Base-by-base conservation (phyloP, 768 basidiomycete genomes). In the Termitomyces eurrhizus region DNA sequence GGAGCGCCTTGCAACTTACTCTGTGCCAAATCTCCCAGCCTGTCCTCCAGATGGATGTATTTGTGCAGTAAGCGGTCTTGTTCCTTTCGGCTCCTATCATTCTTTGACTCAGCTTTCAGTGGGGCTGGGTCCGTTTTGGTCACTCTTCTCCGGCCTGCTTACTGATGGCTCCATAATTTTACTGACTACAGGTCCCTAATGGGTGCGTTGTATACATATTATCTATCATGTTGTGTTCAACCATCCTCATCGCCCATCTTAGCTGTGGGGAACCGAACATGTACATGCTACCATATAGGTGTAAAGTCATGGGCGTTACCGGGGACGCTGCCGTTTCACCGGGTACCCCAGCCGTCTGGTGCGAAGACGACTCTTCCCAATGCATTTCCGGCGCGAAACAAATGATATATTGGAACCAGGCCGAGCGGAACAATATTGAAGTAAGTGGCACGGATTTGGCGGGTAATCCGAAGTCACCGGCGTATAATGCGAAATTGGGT, bases 251-350 rank as follows among this genome's bases (percentile, higher is more conserved):
- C 14, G 53, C 4, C 35, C 16, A 6, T 29, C 24, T 62, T 54
- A 78, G 82, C 12, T 84, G 83, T 62, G 83, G 83, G 29, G 66
- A 79, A 63, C 78, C 81, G 8, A 84, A 84, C 68, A 82, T 83
- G 67, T 84, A 80, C 70, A 74, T 77, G 64, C 61, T 73, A 41
- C 70, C 76, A 18, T 83, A 76, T 70, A 73, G 68, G 50, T 84
- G 82, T 72, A 75, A 70, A 16, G 82, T 84, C 14, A 78, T 79
- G 0, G 73, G 74, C 8, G 69, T 77, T 4, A 77, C 70, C 1
- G 73, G 72, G 48, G 78, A 67, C 33, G 74, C 69, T 1, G 73
- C 79, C 16, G 59, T 84, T 24, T 79, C 76, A 9, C 49, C 73
- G 1, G 70, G 75, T 5, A 72, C 80, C 45, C 75, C 83, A 14